phyloP scores from a whole-genome alignment of 2,329 filamentous ascomycete species.

The Dryadomyces quercus-mongolicae region DNA sequence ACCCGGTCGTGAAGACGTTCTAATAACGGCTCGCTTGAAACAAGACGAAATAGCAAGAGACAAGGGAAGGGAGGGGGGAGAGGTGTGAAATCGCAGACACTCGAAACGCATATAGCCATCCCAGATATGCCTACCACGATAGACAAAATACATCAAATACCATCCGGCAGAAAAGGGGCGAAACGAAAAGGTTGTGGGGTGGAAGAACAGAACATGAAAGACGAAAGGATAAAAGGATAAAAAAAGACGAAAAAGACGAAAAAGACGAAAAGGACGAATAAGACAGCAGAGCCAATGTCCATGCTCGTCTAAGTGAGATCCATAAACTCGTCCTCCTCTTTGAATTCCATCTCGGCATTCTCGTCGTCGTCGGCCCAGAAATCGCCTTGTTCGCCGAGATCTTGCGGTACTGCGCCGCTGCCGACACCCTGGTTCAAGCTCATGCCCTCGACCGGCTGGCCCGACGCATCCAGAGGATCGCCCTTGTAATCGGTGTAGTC shows the following conservation, averaged over 20 bases:
- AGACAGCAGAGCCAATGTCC: not conserved
- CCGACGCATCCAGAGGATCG: conserved; percentile 49
- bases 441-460: conserved; percentile 23
- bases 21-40: not conserved
- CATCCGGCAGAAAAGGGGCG: not conserved
- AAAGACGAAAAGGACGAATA: not conserved
- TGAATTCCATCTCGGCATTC: conserved; percentile 45
- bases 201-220: conserved; percentile 8
- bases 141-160: not conserved
- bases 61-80: too few relatives aligned
- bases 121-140: not conserved
- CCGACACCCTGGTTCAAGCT: conserved; percentile 21
- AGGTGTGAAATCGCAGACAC: too few relatives aligned
- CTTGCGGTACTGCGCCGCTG: conserved; percentile 25
- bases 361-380: conserved; percentile 62
- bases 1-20: not conserved
- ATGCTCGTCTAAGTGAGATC: conserved; percentile 6
- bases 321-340: conserved; percentile 15
- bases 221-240: conserved; percentile 4
- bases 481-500: conserved; percentile 88
- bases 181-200: conserved; percentile 3
- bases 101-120: not conserved
- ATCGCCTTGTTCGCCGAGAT: conserved; percentile 37
- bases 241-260: conserved; percentile 9
- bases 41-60: not conserved